These are phyloP conservation scores for Salix udensis DNA, from an alignment of 345 rosid species.

Conservation along the genomic window DNA sequence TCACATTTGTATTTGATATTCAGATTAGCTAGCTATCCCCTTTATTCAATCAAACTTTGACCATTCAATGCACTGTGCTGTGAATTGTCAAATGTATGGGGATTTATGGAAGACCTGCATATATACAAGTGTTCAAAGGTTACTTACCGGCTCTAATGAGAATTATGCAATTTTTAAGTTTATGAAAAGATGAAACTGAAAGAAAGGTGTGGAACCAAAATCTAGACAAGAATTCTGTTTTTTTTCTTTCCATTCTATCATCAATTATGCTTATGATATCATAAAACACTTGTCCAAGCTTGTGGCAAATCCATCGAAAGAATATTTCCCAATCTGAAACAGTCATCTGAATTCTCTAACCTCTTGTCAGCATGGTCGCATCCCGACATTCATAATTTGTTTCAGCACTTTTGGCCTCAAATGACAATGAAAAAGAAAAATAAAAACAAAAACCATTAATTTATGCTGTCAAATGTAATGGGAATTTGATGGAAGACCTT, in stretches of 20 bases:
- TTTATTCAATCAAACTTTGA: no score
- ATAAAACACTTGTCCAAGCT: slow-evolving; percentile 28
- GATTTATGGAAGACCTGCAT: no score
- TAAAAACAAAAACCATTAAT: no score
- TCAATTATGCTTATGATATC: slow-evolving; percentile 22
- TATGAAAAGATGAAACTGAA: no score
- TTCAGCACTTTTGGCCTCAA: slow-evolving; percentile 11
- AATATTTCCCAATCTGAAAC: slow-evolving; percentile 40
- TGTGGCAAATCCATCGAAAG: slow-evolving; percentile 22
- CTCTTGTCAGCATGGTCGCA: slow-evolving; percentile 16
- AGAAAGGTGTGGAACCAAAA: no score
- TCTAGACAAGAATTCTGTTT: neutral
- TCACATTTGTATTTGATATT: no score
- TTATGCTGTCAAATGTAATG: neutral
- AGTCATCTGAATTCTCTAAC: slow-evolving; percentile 20
- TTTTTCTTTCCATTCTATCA: neutral
- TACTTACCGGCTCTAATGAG: no score
- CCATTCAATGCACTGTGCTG: no score
- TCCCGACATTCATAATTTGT: slow-evolving; percentile 9
- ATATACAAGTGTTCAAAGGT: no score
- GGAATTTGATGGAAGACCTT: neutral
- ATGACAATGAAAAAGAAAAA: neutral
- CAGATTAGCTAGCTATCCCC: no score
- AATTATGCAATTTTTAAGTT: no score
- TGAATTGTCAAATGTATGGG: no score